Base-by-base conservation (phyloP, 352 stramenopile genomes). In the Phytophthora hibernalis region DNA sequence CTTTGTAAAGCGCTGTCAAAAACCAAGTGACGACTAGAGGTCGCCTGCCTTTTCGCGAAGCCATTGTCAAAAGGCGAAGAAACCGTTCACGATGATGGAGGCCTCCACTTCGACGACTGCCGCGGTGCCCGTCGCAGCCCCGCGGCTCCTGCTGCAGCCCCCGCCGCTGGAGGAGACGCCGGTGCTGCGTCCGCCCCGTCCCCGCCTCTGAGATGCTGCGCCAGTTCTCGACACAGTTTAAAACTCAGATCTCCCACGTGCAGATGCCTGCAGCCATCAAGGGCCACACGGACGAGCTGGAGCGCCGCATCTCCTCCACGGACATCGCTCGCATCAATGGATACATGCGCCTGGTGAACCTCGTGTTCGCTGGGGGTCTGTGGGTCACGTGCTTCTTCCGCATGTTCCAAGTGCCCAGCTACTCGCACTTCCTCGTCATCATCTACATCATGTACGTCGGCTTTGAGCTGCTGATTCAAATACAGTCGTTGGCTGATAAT, bases 311-410 rank as follows among this genome's bases (percentile, higher is more conserved):
- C 68, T 82, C 79, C 5, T 57, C 61, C 60, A 95, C 87, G 28
- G 87, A 95, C 69, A 95, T 95, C 52, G 73, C 73, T 45, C 87
- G 87, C 54, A 95, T 95, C 70, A 93, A 95, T 50, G 87, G 87
- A 50, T 93, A 95, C 75, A 92, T 95, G 81, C 83, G 87, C 10
- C 62, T 93, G 28, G 87, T 89, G 33, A 95, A 95, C 65, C 70
- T 95, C 10, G 74, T 87, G 51, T 77, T 73, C 33, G 82, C 82
- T 4, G 60, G 71, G n/a, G 68, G 90, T 18, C 76, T 95, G 18
- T 82, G 72, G 64, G 62, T 88, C 71, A 91, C 81, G 66, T 91
- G 82, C 72, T 81, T 93, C 61, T 82, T 95, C 63, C 82, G 82
- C 53, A 86, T 95, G 70, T 95, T 91, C 59, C 67, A 81, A 28